phyloP scores from a whole-genome alignment of 768 basidiomycete species.

The Tylopilus felleus region DNA sequence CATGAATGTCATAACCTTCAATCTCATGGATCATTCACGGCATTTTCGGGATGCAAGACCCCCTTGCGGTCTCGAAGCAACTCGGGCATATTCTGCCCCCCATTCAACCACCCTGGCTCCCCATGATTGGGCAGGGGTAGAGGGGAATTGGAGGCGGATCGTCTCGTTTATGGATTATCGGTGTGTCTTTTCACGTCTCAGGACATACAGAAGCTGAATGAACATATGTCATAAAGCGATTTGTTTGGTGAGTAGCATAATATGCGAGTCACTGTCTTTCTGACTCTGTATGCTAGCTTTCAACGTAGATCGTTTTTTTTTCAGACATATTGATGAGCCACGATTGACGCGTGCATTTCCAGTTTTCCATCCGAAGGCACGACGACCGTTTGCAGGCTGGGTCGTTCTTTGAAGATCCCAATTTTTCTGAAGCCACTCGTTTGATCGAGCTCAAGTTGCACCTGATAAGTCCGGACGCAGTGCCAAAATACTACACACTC shows the following conservation, averaged over 20 bases:
- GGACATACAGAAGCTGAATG: constrained; percentile 32
- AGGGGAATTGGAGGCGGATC: constrained; percentile 71
- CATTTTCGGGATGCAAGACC: constrained; percentile 40
- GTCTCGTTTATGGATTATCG: constrained; percentile 80
- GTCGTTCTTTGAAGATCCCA: constrained; percentile 48
- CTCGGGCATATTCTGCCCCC: constrained; percentile 54
- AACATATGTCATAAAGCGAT: constrained; percentile 14
- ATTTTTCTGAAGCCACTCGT: constrained; percentile 63
- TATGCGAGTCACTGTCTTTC: background rate
- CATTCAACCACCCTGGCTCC: constrained; percentile 30
- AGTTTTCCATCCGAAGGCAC: constrained; percentile 25
- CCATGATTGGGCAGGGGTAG: constrained; percentile 71
- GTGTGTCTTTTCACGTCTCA: constrained; percentile 31
- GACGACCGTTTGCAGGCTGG: constrained; percentile 13
- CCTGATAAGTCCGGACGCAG: constrained; percentile 35
- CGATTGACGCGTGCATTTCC: constrained; percentile 1
- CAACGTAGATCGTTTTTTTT: constrained; percentile 38
- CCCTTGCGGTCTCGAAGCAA: constrained; percentile 48
- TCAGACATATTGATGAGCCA: background rate
- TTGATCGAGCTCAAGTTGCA: constrained; percentile 56
- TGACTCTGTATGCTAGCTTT: constrained; percentile 36
- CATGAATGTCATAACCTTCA: constrained; percentile 49
- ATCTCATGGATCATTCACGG: constrained; percentile 46
- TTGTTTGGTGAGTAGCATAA: constrained; percentile 19
- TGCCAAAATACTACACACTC: constrained; percentile 18